A percentile compares a stretch with the other conserved stretches of the same genome.
Evolutionary conservation across 257 asterid genomes (phyloP).

Genomic region (Solanum pinnatisectum): DNA sequence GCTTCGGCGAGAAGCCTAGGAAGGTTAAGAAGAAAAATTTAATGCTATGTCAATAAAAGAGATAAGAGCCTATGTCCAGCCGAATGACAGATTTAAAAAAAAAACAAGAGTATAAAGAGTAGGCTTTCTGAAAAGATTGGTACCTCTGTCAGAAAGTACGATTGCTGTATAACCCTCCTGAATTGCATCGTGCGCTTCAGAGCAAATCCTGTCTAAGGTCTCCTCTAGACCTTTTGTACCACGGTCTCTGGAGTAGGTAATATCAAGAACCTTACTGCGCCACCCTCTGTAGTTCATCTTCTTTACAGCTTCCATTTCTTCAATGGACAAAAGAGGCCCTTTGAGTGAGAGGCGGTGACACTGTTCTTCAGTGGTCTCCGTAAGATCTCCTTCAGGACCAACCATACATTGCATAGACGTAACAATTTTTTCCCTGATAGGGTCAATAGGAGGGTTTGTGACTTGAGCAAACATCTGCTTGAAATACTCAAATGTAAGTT

Average conservation of each 20-base stretch:
- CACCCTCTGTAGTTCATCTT: slow-evolving; percentile 96
- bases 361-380: slow-evolving; percentile 96
- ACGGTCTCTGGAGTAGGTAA: slow-evolving; percentile 57
- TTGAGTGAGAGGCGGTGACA: slow-evolving; percentile 90
- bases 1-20: slow-evolving; percentile 71
- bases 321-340: slow-evolving; percentile 78
- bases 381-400: slow-evolving; percentile 99
- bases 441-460: slow-evolving; percentile 97
- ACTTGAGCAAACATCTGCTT: slow-evolving; percentile 99
- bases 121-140: neutral
- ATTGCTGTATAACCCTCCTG: slow-evolving; percentile 81
- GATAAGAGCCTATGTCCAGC: neutral
- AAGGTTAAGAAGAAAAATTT: neutral
- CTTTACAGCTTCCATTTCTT: slow-evolving; percentile 87
- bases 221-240: slow-evolving; percentile 89
- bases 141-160: slow-evolving; percentile 97
- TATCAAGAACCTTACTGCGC: slow-evolving; percentile 87
- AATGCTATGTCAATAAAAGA: neutral
- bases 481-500: slow-evolving; percentile 85
- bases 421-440: slow-evolving; percentile 96
- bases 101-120: neutral
- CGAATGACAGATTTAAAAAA: neutral
- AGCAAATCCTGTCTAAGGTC: slow-evolving; percentile 82
- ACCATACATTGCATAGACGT: slow-evolving; percentile 97
- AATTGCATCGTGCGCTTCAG: slow-evolving; percentile 82